phyloP scores from a whole-genome alignment of 441 rosid genomes.

The Viola pubescens region DNA sequence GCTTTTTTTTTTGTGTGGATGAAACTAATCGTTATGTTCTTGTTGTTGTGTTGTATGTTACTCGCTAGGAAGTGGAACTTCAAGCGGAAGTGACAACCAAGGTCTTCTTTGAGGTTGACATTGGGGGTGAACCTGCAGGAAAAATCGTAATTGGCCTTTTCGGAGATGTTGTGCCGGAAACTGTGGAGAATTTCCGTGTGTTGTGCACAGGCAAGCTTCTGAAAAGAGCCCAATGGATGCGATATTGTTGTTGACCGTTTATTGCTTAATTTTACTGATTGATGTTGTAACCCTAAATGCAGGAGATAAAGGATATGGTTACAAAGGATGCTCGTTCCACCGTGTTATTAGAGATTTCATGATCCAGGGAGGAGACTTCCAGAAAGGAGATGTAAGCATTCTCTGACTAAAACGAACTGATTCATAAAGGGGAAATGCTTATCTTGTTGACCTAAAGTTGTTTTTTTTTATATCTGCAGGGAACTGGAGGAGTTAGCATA shows the following conservation, averaged over 20 bases:
- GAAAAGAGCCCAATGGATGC: not conserved
- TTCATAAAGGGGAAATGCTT: not conserved
- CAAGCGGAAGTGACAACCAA: conserved; percentile 85
- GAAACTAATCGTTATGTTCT: not conserved
- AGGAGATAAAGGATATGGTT: conserved; percentile 96
- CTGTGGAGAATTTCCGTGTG: conserved; percentile 89
- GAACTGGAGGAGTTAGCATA: conserved; percentile 94
- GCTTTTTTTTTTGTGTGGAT: not conserved
- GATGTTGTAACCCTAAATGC: conserved; percentile 13
- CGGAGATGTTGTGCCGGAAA: conserved; percentile 89
- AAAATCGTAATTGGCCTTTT: conserved; percentile 83
- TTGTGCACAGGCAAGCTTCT: conserved; percentile 68
- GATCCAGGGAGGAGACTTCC: conserved; percentile 98
- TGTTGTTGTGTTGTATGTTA: not conserved
- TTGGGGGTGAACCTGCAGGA: conserved; percentile 74
- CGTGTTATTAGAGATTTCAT: conserved; percentile 93
- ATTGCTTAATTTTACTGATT: not conserved
- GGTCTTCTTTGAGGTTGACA: conserved; percentile 73
- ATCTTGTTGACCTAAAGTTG: not conserved
- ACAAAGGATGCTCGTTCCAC: conserved; percentile 70
- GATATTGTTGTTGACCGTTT: not conserved
- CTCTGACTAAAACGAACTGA: conserved; percentile 4
- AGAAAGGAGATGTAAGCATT: conserved; percentile 70
- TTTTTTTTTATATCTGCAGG: conserved; percentile 42
- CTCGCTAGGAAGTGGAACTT: conserved; percentile 51